Evolutionary conservation across 148 eudicot species (phyloP).

Genomic region (Beta vulgaris): DNA sequence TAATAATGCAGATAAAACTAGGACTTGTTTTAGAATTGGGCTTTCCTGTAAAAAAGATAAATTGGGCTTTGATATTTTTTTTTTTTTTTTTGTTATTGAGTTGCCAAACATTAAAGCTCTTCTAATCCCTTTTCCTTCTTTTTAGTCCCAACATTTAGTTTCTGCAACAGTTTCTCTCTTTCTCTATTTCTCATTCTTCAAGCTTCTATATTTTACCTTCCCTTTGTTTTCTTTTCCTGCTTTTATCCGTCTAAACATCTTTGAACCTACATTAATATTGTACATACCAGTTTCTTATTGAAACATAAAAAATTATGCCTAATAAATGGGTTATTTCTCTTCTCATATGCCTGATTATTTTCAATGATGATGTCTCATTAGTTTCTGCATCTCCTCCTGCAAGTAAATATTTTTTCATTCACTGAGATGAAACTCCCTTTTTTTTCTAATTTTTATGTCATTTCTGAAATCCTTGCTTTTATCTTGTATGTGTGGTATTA

Average conservation of each 20-base stretch:
- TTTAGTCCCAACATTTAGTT: background rate
- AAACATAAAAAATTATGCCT: constrained; percentile 31
- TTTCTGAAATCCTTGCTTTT: background rate
- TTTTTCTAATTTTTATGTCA: too few species aligned
- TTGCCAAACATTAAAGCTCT: background rate
- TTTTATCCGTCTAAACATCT: background rate
- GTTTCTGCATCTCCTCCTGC: constrained; percentile 77
- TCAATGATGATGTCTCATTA: constrained; percentile 46
- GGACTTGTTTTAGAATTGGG: too few species aligned
- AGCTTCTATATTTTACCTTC: background rate
- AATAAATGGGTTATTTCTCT: constrained; percentile 33
- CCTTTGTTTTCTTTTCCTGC: background rate
- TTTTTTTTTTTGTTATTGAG: too few species aligned
- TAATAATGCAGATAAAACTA: too few species aligned
- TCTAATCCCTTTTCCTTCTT: background rate
- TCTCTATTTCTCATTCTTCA: constrained; percentile 1
- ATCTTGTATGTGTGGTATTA: constrained; percentile 24
- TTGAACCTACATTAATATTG: background rate
- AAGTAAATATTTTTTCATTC: too few species aligned
- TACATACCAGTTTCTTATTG: background rate
- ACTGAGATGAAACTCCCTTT: background rate
- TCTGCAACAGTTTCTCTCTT: constrained; percentile 9
- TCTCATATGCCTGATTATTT: constrained; percentile 34
- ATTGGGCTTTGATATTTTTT: too few species aligned
- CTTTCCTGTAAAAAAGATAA: too few species aligned